Conservation (phyloP, 345 rosid genomes). For the Salix koriyanagi region DNA sequence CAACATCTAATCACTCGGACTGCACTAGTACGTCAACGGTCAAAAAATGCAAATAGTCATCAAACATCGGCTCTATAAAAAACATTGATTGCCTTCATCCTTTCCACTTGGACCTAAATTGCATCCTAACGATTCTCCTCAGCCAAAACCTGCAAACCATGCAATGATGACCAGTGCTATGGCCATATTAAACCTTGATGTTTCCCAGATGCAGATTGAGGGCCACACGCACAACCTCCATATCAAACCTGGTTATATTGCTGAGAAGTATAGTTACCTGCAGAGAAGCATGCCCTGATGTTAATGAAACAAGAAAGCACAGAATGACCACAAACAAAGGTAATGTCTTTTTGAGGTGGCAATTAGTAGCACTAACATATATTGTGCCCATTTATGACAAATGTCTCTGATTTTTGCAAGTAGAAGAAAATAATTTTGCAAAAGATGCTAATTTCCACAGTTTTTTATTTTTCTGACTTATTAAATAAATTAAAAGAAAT, state of each 20-base stretch:
- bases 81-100: constrained; percentile 11
- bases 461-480: too few relatives aligned
- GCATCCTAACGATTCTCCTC: constrained; percentile 11
- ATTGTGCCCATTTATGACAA: too few relatives aligned
- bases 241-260: constrained; percentile 4
- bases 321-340: too few relatives aligned
- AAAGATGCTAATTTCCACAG: too few relatives aligned
- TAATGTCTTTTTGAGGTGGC: too few relatives aligned
- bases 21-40: constrained; percentile 15
- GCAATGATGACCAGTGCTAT: background rate
- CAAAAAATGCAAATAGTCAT: constrained; percentile 2
- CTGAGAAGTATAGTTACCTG: constrained; percentile 21
- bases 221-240: background rate
- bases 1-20: constrained; percentile 14
- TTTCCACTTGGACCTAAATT: background rate
- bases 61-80: constrained; percentile 33
- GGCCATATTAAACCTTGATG: background rate
- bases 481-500: too few relatives aligned
- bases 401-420: too few relatives aligned
- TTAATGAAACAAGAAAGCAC: too few relatives aligned
- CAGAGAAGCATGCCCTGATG: background rate
- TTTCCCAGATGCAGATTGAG: background rate
- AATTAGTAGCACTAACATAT: too few relatives aligned
- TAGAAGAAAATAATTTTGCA: too few relatives aligned
- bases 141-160: background rate